A percentile compares a stretch with the other conserved stretches of the same genome.
Conservation (phyloP, 1,284 basidiomycete species). For the Tilletiopsis washingtonensis region DNA sequence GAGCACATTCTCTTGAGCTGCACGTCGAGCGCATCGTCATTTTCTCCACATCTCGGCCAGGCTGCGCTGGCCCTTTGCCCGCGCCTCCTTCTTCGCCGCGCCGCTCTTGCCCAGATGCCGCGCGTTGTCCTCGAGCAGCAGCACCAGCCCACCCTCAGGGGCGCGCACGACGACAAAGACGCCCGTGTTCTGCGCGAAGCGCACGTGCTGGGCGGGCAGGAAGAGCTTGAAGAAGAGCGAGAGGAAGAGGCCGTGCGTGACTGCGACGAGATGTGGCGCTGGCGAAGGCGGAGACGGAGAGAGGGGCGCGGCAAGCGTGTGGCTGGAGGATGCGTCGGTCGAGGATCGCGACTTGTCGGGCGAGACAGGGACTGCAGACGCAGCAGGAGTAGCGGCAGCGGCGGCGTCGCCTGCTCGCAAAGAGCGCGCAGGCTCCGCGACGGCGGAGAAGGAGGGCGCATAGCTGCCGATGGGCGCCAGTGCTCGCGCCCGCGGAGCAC, state of each 20-base stretch:
- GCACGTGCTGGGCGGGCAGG: neutral
- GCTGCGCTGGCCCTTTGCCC: neutral
- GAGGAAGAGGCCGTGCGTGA: conserved; percentile 42
- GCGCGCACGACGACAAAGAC: neutral
- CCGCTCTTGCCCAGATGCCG: neutral
- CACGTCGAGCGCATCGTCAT: no score
- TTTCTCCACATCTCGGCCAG: neutral
- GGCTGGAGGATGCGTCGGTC: conserved; percentile 13
- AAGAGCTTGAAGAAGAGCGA: conserved; percentile 22
- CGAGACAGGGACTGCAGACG: no score
- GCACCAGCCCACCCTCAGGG: neutral
- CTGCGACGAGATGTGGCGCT: conserved; percentile 28
- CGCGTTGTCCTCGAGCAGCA: neutral
- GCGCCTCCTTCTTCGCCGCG: neutral
- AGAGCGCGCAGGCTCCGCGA: no score
- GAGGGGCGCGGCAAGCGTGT: conserved; percentile 5
- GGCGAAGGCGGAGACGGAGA: neutral
- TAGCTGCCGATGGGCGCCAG: no score
- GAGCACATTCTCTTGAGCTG: no score
- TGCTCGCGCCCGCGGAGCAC: no score
- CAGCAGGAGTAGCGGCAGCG: no score
- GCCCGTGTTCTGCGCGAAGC: conserved; percentile 1
- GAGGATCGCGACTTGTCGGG: no score
- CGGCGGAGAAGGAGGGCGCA: no score
- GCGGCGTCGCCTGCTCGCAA: no score